Conservation (phyloP, 805 yeast genomes). For the Candida germanica region DNA sequence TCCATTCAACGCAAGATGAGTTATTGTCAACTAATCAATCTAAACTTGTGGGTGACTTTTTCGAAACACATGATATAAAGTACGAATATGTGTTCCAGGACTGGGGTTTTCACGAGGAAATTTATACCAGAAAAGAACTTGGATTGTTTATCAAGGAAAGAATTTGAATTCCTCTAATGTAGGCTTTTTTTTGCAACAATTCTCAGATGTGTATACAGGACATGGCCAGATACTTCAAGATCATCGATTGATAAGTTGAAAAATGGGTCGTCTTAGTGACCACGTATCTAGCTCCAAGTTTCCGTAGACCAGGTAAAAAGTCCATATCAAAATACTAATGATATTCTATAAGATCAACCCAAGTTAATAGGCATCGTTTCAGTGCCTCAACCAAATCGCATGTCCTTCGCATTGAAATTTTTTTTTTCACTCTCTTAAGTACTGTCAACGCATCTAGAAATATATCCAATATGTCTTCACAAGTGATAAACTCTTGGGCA, state of each 20-base stretch:
- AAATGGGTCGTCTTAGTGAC: too few species aligned
- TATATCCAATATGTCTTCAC: slow-evolving; percentile 23
- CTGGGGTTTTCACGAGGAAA: slow-evolving; percentile 67
- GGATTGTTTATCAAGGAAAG: slow-evolving; percentile 19
- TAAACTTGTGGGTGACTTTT: slow-evolving; percentile 29
- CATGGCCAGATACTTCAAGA: too few species aligned
- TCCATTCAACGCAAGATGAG: slow-evolving; percentile 70
- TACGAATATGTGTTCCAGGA: slow-evolving; percentile 20
- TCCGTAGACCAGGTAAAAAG: too few species aligned
- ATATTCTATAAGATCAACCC: too few species aligned
- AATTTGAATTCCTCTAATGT: too few species aligned
- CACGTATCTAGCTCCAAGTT: too few species aligned
- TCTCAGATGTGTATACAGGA: too few species aligned
- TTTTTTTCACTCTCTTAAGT: slow-evolving; percentile 5
- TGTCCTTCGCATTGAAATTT: slow-evolving; percentile 9
- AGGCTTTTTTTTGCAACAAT: too few species aligned
- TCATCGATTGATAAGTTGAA: too few species aligned
- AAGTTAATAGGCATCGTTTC: too few species aligned
- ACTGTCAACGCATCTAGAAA: neutral
- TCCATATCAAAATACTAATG: too few species aligned
- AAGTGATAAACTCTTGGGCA: slow-evolving; percentile 58
- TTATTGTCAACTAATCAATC: slow-evolving; percentile 55
- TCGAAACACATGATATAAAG: slow-evolving; percentile 18
- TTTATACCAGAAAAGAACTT: slow-evolving; percentile 44
- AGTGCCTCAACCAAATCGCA: neutral